phyloP scores from a whole-genome alignment of 805 yeast genomes.

The Yamadazyma ubonensis region DNA sequence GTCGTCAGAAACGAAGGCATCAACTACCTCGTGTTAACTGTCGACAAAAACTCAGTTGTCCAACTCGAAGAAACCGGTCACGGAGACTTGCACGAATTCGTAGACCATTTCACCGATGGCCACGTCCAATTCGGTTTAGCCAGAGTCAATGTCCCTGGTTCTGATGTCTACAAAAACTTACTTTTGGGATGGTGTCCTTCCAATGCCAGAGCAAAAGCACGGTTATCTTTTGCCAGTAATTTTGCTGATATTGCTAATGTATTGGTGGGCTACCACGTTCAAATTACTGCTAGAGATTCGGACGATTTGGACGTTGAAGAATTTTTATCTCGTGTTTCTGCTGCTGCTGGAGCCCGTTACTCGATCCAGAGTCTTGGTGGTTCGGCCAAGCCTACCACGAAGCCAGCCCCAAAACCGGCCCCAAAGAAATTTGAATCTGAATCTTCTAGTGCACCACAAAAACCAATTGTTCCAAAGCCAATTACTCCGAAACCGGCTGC shows the following conservation, averaged over 20 bases:
- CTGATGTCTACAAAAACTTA: slow-evolving; percentile 80
- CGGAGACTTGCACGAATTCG: slow-evolving; percentile 74
- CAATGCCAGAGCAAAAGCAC: slow-evolving; percentile 76
- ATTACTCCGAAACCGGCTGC: slow-evolving; percentile 19
- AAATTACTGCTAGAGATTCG: slow-evolving; percentile 91
- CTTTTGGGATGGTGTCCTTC: slow-evolving; percentile 98
- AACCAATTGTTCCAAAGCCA: slow-evolving; percentile 27
- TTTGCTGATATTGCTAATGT: slow-evolving; percentile 71
- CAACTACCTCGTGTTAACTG: slow-evolving; percentile 80
- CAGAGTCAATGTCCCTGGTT: slow-evolving; percentile 86
- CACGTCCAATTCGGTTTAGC: slow-evolving; percentile 88
- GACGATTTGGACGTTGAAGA: slow-evolving; percentile 85
- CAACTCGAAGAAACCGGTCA: slow-evolving; percentile 52
- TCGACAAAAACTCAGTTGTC: slow-evolving; percentile 54
- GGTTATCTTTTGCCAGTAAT: slow-evolving; percentile 74
- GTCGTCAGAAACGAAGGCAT: slow-evolving; percentile 70
- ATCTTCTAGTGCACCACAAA: slow-evolving; percentile 4
- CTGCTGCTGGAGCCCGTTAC: slow-evolving; percentile 96
- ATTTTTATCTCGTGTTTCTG: slow-evolving; percentile 70
- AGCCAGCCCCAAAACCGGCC: slow-evolving; percentile 20
- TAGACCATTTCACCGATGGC: slow-evolving; percentile 80
- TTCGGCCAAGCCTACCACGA: slow-evolving; percentile 27
- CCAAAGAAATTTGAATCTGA: slow-evolving; percentile 6
- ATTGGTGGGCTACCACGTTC: slow-evolving; percentile 86
- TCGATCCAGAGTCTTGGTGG: slow-evolving; percentile 17